Evolutionary conservation across 2,329 filamentous ascomycete genomes (phyloP).

Genomic region (Tolypocladium endophyticum): DNA sequence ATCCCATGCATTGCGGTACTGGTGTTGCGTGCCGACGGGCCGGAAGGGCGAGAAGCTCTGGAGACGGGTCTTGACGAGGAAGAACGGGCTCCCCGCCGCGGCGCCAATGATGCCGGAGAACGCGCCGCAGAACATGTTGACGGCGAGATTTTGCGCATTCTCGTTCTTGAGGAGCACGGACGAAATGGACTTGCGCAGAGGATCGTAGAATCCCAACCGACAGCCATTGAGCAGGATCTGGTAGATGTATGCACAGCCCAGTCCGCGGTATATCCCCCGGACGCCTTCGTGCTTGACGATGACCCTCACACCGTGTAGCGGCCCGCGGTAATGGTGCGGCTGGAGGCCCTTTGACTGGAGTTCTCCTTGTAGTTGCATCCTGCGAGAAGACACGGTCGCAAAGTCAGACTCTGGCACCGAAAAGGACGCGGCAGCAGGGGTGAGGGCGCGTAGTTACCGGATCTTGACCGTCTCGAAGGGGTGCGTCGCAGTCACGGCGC

Average conservation of each 20-base stretch:
- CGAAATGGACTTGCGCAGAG: conserved; percentile 66
- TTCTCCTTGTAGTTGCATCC: conserved; percentile 93
- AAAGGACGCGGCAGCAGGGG: not conserved
- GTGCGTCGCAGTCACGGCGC: conserved; percentile 93
- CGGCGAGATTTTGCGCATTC: conserved; percentile 68
- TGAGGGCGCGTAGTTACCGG: conserved; percentile 44
- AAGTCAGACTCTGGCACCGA: not conserved
- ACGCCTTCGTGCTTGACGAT: conserved; percentile 87
- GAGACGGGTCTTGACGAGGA: conserved; percentile 91
- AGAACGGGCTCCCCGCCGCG: conserved; percentile 89
- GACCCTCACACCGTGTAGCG: conserved; percentile 80
- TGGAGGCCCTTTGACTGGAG: conserved; percentile 79
- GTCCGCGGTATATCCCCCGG: conserved; percentile 73
- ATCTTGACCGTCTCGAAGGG: conserved; percentile 99
- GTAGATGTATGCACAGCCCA: conserved; percentile 91
- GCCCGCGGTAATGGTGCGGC: conserved; percentile 80
- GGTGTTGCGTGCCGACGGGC: conserved; percentile 93
- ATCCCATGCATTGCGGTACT: conserved; percentile 77
- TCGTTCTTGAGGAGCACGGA: conserved; percentile 60
- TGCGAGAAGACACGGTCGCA: conserved; percentile 20
- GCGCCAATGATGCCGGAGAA: conserved; percentile 83
- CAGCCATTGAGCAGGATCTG: conserved; percentile 95
- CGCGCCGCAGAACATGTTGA: conserved; percentile 93
- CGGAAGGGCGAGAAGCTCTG: conserved; percentile 90
- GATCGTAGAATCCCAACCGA: conserved; percentile 94